Evolutionary conservation across 495 filamentous ascomycete species (phyloP).

Genomic region (Pyronema domesticum): DNA sequence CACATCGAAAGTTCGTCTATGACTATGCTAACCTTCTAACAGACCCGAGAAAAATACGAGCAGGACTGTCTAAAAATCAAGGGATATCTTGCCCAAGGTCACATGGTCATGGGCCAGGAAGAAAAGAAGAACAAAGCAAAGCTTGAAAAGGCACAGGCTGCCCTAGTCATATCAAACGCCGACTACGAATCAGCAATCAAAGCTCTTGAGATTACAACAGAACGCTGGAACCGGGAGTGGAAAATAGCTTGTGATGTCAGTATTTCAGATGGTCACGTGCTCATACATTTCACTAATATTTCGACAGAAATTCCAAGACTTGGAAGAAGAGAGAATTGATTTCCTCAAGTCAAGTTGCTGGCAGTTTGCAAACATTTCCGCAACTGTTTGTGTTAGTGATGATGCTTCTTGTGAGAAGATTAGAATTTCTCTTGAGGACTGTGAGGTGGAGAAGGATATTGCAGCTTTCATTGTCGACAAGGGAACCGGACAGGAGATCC

Average conservation of each 20-base stretch:
- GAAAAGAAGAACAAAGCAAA: constrained; percentile 98
- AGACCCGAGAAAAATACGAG: constrained; percentile 86
- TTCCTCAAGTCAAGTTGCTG: constrained; percentile 94
- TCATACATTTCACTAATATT: constrained; percentile 5
- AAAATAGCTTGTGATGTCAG: constrained; percentile 78
- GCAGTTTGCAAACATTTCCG: constrained; percentile 92
- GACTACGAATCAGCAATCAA: constrained; percentile 92
- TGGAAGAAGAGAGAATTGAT: constrained; percentile 93
- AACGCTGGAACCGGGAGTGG: constrained; percentile 94
- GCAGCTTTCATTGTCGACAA: constrained; percentile 68
- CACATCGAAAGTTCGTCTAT: neutral
- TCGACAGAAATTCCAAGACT: constrained; percentile 82
- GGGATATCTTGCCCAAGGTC: constrained; percentile 91
- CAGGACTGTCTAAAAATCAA: constrained; percentile 97
- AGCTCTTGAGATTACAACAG: constrained; percentile 85
- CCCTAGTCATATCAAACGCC: constrained; percentile 68
- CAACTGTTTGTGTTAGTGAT: constrained; percentile 97
- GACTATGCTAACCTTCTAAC: neutral
- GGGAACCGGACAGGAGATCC: constrained; percentile 92
- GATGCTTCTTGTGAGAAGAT: constrained; percentile 95
- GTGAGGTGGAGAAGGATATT: constrained; percentile 95
- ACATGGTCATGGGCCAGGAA: constrained; percentile 99
- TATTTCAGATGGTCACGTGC: constrained; percentile 5
- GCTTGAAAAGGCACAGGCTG: constrained; percentile 95
- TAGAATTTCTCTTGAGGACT: constrained; percentile 80